phyloP scores from a whole-genome alignment of 2,329 filamentous ascomycete genomes.

The Trichoderma brevicompactum region DNA sequence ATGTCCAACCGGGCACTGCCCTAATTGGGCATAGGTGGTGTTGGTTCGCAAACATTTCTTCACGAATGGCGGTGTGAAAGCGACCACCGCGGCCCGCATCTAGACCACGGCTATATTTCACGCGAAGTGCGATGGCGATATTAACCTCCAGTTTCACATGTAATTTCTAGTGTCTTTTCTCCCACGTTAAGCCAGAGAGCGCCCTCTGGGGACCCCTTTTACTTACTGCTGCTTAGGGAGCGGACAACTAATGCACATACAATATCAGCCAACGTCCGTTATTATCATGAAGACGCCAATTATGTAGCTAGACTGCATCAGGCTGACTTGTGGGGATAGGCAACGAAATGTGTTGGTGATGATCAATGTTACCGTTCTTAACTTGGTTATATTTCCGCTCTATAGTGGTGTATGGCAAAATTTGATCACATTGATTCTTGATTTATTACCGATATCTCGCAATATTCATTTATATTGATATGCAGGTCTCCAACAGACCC shows the following conservation, averaged over 20 bases:
- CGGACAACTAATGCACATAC: background rate
- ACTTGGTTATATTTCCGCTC: background rate
- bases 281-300: background rate
- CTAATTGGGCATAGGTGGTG: background rate
- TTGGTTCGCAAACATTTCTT: background rate
- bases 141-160: background rate
- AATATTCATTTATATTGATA: background rate
- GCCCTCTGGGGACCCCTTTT: background rate
- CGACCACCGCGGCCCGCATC: background rate
- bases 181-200: background rate
- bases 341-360: background rate
- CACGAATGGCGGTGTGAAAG: slow-evolving; percentile 2
- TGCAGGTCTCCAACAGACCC: background rate
- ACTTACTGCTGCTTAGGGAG: background rate
- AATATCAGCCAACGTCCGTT: background rate
- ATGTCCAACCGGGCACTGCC: background rate
- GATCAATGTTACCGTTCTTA: background rate
- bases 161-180: background rate
- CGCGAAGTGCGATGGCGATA: background rate
- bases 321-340: background rate
- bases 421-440: background rate
- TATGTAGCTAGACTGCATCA: background rate
- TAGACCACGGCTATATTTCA: no score
- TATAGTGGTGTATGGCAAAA: background rate
- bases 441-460: background rate